Percentiles rank a stretch among this genome's conserved stretches.
Evolutionary conservation across 2,329 filamentous ascomycete genomes (phyloP).

Genomic region (Knufia petricola): DNA sequence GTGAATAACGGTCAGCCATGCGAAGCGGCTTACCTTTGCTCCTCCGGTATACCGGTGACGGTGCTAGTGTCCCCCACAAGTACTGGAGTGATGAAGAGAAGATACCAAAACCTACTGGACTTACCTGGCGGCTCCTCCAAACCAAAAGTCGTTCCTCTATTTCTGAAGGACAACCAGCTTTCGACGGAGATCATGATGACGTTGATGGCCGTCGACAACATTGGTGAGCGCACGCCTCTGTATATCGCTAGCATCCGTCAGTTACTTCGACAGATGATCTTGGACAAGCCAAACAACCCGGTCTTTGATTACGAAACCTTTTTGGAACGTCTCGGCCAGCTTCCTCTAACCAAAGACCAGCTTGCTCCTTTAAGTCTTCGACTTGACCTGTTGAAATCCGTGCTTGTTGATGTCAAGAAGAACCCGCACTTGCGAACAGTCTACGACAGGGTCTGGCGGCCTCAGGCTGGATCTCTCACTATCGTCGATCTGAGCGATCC

Average conservation of each 20-base stretch:
- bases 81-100: constrained; percentile 30
- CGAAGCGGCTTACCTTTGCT: constrained; percentile 48
- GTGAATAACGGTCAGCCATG: constrained; percentile 31
- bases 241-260: constrained; percentile 42
- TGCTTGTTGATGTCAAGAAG: constrained; percentile 35
- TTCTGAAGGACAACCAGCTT: constrained; percentile 40
- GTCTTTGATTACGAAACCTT: constrained; percentile 41
- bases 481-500: constrained; percentile 67
- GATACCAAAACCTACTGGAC: constrained; percentile 36
- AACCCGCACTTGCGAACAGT: neutral
- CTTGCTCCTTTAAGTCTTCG: constrained; percentile 48
- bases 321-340: constrained; percentile 15
- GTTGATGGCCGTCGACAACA: constrained; percentile 44
- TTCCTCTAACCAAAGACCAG: constrained; percentile 35
- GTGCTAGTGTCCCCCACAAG: constrained; percentile 46
- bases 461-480: constrained; percentile 44
- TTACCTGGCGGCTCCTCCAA: constrained; percentile 24
- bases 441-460: constrained; percentile 21
- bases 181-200: constrained; percentile 45
- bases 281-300: constrained; percentile 26
- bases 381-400: constrained; percentile 54
- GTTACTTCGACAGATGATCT: constrained; percentile 44
- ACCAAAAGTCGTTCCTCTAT: constrained; percentile 37
- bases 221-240: constrained; percentile 34
- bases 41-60: constrained; percentile 37